A percentile compares a stretch with the other conserved stretches of the same genome.
phyloP scores from a whole-genome alignment of 2,329 filamentous ascomycete species.

The Clarireedia hainanense region DNA sequence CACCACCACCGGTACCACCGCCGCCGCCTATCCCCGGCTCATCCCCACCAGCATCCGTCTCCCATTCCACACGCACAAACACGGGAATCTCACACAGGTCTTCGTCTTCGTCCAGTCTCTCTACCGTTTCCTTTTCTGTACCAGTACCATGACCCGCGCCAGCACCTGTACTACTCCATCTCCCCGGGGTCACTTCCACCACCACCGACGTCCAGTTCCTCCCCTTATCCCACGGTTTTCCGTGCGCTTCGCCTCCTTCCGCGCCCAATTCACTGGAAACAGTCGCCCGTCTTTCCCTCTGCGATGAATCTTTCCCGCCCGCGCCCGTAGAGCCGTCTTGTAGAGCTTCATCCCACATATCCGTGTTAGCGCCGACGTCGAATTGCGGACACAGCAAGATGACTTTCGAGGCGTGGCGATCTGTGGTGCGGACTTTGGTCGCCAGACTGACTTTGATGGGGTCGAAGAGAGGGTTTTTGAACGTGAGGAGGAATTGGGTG shows the following conservation, averaged over 20 bases:
- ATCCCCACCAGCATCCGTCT: slow-evolving; percentile 55
- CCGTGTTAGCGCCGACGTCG: slow-evolving; percentile 88
- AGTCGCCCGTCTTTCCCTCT: not conserved
- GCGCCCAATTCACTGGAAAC: not conserved
- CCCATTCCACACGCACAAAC: slow-evolving; percentile 89
- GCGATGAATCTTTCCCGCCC: slow-evolving; percentile 27
- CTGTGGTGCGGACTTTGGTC: slow-evolving; percentile 72
- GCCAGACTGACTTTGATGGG: slow-evolving; percentile 79
- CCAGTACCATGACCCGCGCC: slow-evolving; percentile 43
- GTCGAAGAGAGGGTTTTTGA: slow-evolving; percentile 93
- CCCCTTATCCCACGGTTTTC: slow-evolving; percentile 93
- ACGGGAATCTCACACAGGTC: slow-evolving; percentile 73
- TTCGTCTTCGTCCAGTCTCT: slow-evolving; percentile 7
- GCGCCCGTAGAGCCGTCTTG: not conserved
- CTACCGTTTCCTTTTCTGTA: slow-evolving; percentile 31
- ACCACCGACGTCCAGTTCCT: slow-evolving; percentile 94
- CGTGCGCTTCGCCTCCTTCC: slow-evolving; percentile 29
- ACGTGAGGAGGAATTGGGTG: slow-evolving; percentile 76
- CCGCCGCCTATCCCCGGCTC: slow-evolving; percentile 41
- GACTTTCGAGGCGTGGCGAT: slow-evolving; percentile 68
- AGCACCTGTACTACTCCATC: slow-evolving; percentile 27
- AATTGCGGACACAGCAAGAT: slow-evolving; percentile 94
- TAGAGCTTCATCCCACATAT: slow-evolving; percentile 79
- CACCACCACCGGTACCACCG: slow-evolving; percentile 39
- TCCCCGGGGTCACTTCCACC: slow-evolving; percentile 70